Evolutionary conservation across 2,329 filamentous ascomycete species (phyloP).

Genomic region (Cladorrhinum sp.): DNA sequence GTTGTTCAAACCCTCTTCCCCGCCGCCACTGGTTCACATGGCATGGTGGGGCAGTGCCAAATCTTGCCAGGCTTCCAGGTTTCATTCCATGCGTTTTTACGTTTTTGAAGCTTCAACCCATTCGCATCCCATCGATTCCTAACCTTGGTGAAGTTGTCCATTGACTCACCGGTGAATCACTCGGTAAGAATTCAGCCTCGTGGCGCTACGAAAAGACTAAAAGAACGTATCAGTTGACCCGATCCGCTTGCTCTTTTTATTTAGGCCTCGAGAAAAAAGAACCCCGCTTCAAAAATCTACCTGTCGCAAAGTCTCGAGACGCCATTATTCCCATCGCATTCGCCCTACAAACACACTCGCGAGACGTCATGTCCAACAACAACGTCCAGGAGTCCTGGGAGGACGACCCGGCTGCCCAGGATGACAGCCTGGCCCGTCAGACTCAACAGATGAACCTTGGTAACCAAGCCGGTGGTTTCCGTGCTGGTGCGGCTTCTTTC

Average conservation of each 20-base stretch:
- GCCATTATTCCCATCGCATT: not conserved
- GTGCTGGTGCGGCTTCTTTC: constrained; percentile 67
- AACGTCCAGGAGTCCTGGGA: constrained; percentile 84
- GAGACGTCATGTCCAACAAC: constrained; percentile 70
- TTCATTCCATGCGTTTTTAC: not conserved
- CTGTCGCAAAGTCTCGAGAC: not conserved
- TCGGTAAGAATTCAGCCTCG: constrained; percentile 3
- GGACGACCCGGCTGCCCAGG: constrained; percentile 75
- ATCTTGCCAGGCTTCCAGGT: constrained; percentile 8
- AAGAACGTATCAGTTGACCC: not conserved
- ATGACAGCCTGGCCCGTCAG: constrained; percentile 75
- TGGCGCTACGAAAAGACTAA: not conserved
- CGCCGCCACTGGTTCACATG: constrained; percentile 9
- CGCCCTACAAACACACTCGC: not conserved
- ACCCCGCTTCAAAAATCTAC: constrained; percentile 5
- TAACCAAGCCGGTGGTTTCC: constrained; percentile 55
- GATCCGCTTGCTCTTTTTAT: not conserved
- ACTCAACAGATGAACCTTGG: constrained; percentile 73
- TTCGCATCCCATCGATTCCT: not conserved
- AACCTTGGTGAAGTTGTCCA: not conserved
- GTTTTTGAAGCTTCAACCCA: not conserved
- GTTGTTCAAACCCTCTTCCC: constrained; percentile 13
- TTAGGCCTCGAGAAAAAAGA: not conserved
- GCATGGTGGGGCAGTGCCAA: constrained; percentile 16
- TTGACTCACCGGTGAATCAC: constrained; percentile 6